These are phyloP conservation scores for Lachnellula willkommii DNA, from an alignment of 2,329 filamentous ascomycete genomes.

Conservation along the genomic window DNA sequence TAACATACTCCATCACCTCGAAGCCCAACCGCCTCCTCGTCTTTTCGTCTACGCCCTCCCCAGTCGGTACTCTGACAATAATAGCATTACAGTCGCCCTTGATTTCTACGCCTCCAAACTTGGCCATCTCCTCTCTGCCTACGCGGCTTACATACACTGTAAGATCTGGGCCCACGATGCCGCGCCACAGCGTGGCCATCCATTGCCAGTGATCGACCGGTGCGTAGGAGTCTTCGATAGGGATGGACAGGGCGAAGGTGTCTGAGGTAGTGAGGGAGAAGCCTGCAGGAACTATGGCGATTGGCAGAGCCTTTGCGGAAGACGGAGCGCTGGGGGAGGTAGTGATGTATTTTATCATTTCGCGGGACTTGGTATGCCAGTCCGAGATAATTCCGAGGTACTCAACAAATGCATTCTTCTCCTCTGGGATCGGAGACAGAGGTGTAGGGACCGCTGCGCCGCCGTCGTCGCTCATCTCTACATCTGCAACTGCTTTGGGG, in stretches of 20 bases:
- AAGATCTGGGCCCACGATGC: constrained; percentile 74
- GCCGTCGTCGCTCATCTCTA: constrained; percentile 13
- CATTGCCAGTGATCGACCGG: constrained; percentile 95
- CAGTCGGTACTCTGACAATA: constrained; percentile 44
- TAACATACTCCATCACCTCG: constrained; percentile 79
- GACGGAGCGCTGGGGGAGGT: constrained; percentile 16
- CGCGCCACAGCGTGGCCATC: constrained; percentile 91
- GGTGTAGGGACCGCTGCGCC: constrained; percentile 1
- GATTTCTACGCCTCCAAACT: constrained; percentile 51
- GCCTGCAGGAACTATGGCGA: constrained; percentile 69
- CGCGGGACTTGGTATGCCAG: constrained; percentile 71
- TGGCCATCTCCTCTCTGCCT: constrained; percentile 33
- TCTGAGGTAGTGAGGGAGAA: constrained; percentile 79
- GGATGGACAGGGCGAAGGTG: constrained; percentile 64
- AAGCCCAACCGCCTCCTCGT: constrained; percentile 73
- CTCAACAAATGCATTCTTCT: constrained; percentile 41
- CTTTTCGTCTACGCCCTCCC: constrained; percentile 55
- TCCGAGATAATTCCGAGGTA: constrained; percentile 63
- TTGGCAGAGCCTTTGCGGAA: constrained; percentile 44
- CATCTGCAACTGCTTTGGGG: constrained; percentile 2
- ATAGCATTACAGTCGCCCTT: constrained; percentile 47
- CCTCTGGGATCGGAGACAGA: background rate
- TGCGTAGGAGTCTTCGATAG: constrained; percentile 71
- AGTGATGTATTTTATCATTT: constrained; percentile 59
- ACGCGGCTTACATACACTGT: constrained; percentile 58